These are phyloP conservation scores for Inga laurina DNA, from an alignment of 306 rosid species.

Conservation along the genomic window DNA sequence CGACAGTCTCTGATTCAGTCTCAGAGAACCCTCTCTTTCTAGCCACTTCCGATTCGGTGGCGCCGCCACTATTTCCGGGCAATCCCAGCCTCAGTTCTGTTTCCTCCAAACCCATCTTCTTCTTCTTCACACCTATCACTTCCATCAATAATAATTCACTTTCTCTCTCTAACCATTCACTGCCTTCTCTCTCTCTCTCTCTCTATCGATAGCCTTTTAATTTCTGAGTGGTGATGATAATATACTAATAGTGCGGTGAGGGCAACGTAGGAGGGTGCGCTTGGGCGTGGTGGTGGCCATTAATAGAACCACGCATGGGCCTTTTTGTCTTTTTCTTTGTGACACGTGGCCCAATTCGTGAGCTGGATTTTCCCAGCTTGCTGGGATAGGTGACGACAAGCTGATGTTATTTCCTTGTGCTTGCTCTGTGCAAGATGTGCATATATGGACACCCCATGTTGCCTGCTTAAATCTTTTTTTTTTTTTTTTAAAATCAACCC, in stretches of 20 bases:
- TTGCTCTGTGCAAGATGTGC: constrained; percentile 40
- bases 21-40: constrained; percentile 69
- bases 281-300: constrained; percentile 52
- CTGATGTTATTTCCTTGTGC: constrained; percentile 66
- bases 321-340: constrained; percentile 28
- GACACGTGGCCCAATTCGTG: constrained; percentile 60
- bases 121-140: constrained; percentile 22
- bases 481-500: neutral
- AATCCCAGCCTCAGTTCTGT: constrained; percentile 78
- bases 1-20: constrained; percentile 40
- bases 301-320: constrained; percentile 43
- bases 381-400: constrained; percentile 63
- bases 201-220: neutral
- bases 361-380: constrained; percentile 62
- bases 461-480: constrained; percentile 20
- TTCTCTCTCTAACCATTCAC: constrained; percentile 43
- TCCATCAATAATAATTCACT: constrained; percentile 33
- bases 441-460: constrained; percentile 60
- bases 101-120: constrained; percentile 60
- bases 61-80: constrained; percentile 50
- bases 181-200: neutral
- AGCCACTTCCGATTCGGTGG: constrained; percentile 22
- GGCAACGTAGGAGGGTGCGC: constrained; percentile 41
- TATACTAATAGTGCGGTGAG: constrained; percentile 8
- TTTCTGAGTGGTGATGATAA: constrained; percentile 46